Evolutionary conservation across 2,329 filamentous ascomycete genomes (phyloP).

Genomic region (Aspergillus uvarum): DNA sequence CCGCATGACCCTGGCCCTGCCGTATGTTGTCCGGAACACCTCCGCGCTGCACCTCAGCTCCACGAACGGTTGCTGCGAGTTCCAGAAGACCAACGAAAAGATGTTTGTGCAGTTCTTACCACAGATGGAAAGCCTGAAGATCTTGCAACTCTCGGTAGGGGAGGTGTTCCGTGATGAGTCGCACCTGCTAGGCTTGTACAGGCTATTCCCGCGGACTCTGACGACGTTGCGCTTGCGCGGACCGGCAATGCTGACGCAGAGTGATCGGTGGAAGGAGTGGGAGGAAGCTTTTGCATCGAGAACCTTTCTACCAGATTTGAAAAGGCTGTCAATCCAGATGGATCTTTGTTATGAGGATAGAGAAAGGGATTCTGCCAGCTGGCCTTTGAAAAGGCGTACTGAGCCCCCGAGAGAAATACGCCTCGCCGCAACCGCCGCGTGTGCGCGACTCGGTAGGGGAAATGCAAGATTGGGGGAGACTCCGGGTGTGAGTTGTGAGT

Average conservation of each 20-base stretch:
- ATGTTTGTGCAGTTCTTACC: conserved; percentile 5
- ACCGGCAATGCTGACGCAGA: conserved; percentile 20
- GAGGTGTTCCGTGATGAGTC: conserved; percentile 21
- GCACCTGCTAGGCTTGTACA: conserved; percentile 20
- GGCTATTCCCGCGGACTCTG: conserved; percentile 23
- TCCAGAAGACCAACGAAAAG: too few species aligned
- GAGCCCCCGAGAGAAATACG: conserved; percentile 27
- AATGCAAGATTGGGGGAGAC: conserved; percentile 12
- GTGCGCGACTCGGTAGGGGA: conserved; percentile 23
- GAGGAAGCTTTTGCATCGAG: conserved; percentile 18
- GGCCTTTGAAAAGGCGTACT: conserved; percentile 21
- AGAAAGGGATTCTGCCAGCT: conserved; percentile 9
- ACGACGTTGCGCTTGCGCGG: conserved; percentile 27
- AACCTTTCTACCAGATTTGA: too few species aligned
- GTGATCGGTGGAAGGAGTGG: conserved; percentile 24
- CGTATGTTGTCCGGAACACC: too few species aligned
- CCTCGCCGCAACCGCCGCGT: conserved; percentile 17
- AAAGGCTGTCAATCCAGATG: too few species aligned
- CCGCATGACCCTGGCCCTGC: too few species aligned
- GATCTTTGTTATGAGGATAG: too few species aligned
- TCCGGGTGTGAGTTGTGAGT: background rate
- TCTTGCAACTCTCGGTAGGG: conserved; percentile 23
- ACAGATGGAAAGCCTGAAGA: conserved; percentile 15
- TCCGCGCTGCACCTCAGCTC: too few species aligned
- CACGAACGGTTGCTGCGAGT: too few species aligned